phyloP scores from a whole-genome alignment of 1,284 basidiomycete species.

The Ganoderma sinense region DNA sequence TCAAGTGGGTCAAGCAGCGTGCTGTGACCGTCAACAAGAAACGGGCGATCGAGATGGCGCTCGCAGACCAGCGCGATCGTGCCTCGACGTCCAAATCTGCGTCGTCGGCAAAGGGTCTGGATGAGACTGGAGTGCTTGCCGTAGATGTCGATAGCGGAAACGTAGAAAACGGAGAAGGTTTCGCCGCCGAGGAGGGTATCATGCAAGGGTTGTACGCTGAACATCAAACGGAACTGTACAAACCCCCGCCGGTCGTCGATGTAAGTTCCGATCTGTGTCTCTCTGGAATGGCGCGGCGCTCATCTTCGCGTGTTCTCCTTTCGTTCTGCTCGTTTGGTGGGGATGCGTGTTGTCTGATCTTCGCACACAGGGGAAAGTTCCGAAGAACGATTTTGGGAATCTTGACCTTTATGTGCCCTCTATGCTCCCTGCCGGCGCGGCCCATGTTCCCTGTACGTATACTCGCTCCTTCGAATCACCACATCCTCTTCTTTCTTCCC shows the following conservation, averaged over 20 bases:
- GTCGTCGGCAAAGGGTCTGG: slow-evolving; percentile 35
- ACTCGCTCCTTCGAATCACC: slow-evolving; percentile 3
- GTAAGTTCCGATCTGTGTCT: slow-evolving; percentile 52
- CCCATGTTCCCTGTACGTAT: slow-evolving; percentile 86
- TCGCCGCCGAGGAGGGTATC: slow-evolving; percentile 60
- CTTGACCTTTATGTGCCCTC: slow-evolving; percentile 95
- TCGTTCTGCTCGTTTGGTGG: background rate
- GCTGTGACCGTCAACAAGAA: slow-evolving; percentile 85
- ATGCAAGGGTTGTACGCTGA: slow-evolving; percentile 91
- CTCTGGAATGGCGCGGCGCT: background rate
- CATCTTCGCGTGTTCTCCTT: slow-evolving; percentile 1
- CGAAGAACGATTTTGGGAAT: slow-evolving; percentile 97
- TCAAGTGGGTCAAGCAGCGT: slow-evolving; percentile 92
- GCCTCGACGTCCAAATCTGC: slow-evolving; percentile 7
- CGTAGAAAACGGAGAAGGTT: slow-evolving; percentile 31
- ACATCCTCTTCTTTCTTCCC: background rate
- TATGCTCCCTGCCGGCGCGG: slow-evolving; percentile 92
- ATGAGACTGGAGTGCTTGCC: slow-evolving; percentile 25
- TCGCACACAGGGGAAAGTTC: slow-evolving; percentile 81
- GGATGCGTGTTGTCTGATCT: background rate
- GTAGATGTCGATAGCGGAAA: slow-evolving; percentile 13
- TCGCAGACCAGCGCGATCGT: slow-evolving; percentile 45
- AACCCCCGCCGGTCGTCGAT: slow-evolving; percentile 82
- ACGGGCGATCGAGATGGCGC: slow-evolving; percentile 83
- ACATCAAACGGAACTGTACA: slow-evolving; percentile 87